These are phyloP conservation scores for Tardiomyces digboiensis DNA, from an alignment of 1,139 yeast genomes.

Conservation along the genomic window DNA sequence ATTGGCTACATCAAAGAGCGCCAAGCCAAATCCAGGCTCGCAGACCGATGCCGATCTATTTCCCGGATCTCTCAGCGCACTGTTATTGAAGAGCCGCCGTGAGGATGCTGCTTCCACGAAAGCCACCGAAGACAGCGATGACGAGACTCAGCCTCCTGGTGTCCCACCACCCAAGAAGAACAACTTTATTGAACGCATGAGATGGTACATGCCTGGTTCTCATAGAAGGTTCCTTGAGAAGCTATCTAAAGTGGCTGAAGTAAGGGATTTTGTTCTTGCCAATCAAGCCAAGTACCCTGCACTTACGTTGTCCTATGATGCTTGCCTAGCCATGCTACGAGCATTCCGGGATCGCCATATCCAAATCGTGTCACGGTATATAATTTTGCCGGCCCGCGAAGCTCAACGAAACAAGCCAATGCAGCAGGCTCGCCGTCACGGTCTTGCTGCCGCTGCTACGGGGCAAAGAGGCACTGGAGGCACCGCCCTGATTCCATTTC, in stretches of 20 bases:
- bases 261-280: constrained; percentile 53
- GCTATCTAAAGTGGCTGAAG: constrained; percentile 44
- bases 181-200: constrained; percentile 76
- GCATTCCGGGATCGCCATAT: constrained; percentile 88
- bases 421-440: constrained; percentile 22
- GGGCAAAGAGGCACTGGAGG: constrained; percentile 78
- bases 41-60: constrained; percentile 6
- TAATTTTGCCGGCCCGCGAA: constrained; percentile 60
- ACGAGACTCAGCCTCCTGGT: not conserved
- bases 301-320: constrained; percentile 69
- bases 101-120: constrained; percentile 9
- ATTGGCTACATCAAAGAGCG: not conserved
- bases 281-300: constrained; percentile 39
- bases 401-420: constrained; percentile 20
- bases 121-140: constrained; percentile 7
- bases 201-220: constrained; percentile 78
- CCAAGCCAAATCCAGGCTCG: not conserved
- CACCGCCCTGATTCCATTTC: constrained; percentile 80
- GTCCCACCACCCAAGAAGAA: constrained; percentile 27
- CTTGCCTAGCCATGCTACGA: constrained; percentile 83
- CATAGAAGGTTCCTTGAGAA: constrained; percentile 67
- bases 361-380: constrained; percentile 81
- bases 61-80: not conserved
- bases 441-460: constrained; percentile 20
- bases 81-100: not conserved